These are phyloP conservation scores for Penicillium canescens DNA, from an alignment of 495 filamentous ascomycete species.

Conservation along the genomic window DNA sequence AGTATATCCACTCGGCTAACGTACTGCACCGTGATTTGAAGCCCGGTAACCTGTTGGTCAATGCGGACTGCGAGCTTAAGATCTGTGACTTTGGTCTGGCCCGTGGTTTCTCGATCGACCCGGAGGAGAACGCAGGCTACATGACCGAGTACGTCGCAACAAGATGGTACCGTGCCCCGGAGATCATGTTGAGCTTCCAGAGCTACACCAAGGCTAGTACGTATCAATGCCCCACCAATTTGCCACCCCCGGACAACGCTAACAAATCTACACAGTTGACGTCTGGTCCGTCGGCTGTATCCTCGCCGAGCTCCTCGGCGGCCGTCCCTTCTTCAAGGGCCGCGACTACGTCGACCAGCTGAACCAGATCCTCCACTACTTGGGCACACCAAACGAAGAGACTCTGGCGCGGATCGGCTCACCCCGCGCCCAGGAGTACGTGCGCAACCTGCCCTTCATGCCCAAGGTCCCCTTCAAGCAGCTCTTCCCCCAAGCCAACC, in stretches of 20 bases:
- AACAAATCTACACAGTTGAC: constrained; percentile 69
- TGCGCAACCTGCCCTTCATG: constrained; percentile 97
- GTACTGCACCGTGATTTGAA: constrained; percentile 96
- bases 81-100: constrained; percentile 98
- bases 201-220: constrained; percentile 99
- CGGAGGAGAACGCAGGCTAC: constrained; percentile 97
- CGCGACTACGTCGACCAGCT: constrained; percentile 99
- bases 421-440: constrained; percentile 95
- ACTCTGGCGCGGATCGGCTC: constrained; percentile 93
- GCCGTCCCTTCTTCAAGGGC: constrained; percentile 98
- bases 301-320: constrained; percentile 91
- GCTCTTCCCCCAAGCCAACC: constrained; percentile 93
- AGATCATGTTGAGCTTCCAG: constrained; percentile 99
- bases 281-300: constrained; percentile 99
- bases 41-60: constrained; percentile 94
- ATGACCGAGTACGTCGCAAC: constrained; percentile 99
- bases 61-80: constrained; percentile 98
- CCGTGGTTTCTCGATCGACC: constrained; percentile 92
- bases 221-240: constrained; percentile 35
- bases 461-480: constrained; percentile 83
- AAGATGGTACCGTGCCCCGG: constrained; percentile 96
- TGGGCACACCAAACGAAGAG: constrained; percentile 94
- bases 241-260: background rate
- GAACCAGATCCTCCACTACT: constrained; percentile 98
- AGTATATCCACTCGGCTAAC: constrained; percentile 98